phyloP scores from a whole-genome alignment of 2,329 filamentous ascomycete species.

The Apiospora phragmitis region DNA sequence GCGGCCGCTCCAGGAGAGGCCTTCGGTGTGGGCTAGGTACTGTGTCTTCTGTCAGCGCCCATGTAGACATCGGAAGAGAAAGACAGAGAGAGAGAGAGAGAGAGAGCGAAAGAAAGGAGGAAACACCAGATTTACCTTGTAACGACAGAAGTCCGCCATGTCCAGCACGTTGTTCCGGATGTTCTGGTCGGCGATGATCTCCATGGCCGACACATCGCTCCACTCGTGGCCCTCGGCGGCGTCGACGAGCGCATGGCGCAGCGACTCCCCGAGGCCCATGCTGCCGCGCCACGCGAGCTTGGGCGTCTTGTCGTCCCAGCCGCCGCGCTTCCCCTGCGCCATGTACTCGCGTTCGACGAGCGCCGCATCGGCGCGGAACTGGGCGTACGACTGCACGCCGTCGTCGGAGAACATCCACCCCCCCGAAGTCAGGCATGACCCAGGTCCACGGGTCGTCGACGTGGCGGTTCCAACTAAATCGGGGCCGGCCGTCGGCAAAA shows the following conservation, averaged over 20 bases:
- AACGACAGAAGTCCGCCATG: slow-evolving; percentile 29
- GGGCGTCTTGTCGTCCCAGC: slow-evolving; percentile 26
- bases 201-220: slow-evolving; percentile 28
- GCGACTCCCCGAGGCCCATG: slow-evolving; percentile 26
- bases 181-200: slow-evolving; percentile 21
- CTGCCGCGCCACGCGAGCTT: slow-evolving; percentile 34
- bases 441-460: slow-evolving; percentile 21
- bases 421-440: slow-evolving; percentile 26
- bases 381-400: slow-evolving; percentile 22
- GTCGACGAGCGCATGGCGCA: slow-evolving; percentile 26
- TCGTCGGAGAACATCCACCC: slow-evolving; percentile 25
- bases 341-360: slow-evolving; percentile 20
- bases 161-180: slow-evolving; percentile 21
- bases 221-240: slow-evolving; percentile 24
- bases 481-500: slow-evolving; percentile 19
- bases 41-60: slow-evolving; percentile 27
- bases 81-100: too few species aligned
- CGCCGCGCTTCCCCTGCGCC: neutral
- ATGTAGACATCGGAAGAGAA: too few species aligned
- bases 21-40: slow-evolving; percentile 53
- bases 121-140: slow-evolving; percentile 16
- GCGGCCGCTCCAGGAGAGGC: slow-evolving; percentile 53
- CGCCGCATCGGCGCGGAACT: slow-evolving; percentile 22
- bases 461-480: slow-evolving; percentile 23
- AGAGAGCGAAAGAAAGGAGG: too few species aligned